Conservation (phyloP, 495 filamentous ascomycete species). For the Trichoderma virens region DNA sequence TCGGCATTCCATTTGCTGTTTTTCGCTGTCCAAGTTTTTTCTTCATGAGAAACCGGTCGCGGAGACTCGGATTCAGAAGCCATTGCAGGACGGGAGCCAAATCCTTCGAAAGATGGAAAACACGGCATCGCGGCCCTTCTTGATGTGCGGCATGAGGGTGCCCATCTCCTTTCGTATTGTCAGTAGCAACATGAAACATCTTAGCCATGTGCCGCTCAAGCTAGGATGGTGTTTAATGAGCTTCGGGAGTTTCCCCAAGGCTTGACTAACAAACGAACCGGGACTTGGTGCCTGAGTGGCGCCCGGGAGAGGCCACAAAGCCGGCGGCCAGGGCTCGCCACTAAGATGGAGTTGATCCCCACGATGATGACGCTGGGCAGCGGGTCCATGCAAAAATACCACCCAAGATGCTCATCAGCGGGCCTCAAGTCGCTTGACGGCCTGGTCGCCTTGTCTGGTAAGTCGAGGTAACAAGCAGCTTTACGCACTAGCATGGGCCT, state of each 20-base stretch:
- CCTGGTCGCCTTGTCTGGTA: background rate
- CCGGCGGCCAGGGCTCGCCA: background rate
- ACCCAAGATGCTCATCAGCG: conserved; percentile 3
- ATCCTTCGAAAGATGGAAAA: background rate
- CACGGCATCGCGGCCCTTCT: background rate
- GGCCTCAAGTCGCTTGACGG: background rate
- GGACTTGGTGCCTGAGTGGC: conserved; percentile 8
- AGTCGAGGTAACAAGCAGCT: background rate
- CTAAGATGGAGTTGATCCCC: background rate
- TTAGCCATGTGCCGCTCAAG: background rate
- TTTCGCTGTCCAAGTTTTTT: background rate
- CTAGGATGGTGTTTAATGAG: background rate
- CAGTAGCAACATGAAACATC: background rate
- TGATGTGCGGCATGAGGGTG: background rate
- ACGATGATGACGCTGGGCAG: conserved; percentile 8
- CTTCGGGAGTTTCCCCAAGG: background rate
- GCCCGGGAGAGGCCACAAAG: conserved; percentile 2
- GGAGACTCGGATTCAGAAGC: background rate
- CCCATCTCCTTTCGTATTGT: background rate
- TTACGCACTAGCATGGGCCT: background rate
- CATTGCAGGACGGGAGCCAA: background rate
- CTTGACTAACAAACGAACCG: background rate
- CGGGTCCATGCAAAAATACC: conserved; percentile 1
- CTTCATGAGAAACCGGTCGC: background rate
- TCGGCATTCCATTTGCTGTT: background rate